These are phyloP conservation scores for Ophiostoma sp. DNA, from an alignment of 2,329 filamentous ascomycete species.

Conservation along the genomic window DNA sequence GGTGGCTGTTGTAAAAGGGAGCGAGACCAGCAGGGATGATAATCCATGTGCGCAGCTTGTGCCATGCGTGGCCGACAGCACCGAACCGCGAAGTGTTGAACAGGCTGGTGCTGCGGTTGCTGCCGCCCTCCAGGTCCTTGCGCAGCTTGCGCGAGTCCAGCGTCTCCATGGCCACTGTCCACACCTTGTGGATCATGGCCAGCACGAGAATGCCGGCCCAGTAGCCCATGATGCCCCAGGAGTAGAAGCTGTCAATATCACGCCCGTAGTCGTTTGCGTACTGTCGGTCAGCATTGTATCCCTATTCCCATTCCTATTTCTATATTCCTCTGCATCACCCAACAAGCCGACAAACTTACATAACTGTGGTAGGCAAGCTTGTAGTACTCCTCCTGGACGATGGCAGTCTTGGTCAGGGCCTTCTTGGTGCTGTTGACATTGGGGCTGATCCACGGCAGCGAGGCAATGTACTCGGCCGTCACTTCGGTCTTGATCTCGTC, in stretches of 20 bases:
- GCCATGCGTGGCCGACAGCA: slow-evolving; percentile 3
- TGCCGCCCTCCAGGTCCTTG: slow-evolving; percentile 13
- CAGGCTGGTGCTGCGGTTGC: background rate
- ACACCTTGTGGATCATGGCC: slow-evolving; percentile 13
- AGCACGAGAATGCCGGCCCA: slow-evolving; percentile 11
- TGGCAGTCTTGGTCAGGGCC: slow-evolving; percentile 5
- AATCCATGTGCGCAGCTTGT: slow-evolving; percentile 13
- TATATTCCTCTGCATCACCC: too few species aligned
- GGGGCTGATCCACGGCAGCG: slow-evolving; percentile 11
- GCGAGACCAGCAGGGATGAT: slow-evolving; percentile 11
- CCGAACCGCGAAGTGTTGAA: background rate
- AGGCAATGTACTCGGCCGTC: slow-evolving; percentile 4
- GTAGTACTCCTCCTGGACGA: slow-evolving; percentile 12
- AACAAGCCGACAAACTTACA: background rate
- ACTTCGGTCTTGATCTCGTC: slow-evolving; percentile 4
- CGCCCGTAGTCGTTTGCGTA: background rate
- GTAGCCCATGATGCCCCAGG: slow-evolving; percentile 15
- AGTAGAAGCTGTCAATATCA: slow-evolving; percentile 6
- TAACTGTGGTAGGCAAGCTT: slow-evolving; percentile 12
- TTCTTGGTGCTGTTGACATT: slow-evolving; percentile 13
- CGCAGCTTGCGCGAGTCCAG: background rate
- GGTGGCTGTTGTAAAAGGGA: slow-evolving; percentile 5
- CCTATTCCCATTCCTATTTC: background rate
- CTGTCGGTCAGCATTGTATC: background rate
- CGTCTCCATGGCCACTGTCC: background rate